These are phyloP conservation scores for Penicillium italicum DNA, from an alignment of 2,329 filamentous ascomycete species.

Conservation along the genomic window DNA sequence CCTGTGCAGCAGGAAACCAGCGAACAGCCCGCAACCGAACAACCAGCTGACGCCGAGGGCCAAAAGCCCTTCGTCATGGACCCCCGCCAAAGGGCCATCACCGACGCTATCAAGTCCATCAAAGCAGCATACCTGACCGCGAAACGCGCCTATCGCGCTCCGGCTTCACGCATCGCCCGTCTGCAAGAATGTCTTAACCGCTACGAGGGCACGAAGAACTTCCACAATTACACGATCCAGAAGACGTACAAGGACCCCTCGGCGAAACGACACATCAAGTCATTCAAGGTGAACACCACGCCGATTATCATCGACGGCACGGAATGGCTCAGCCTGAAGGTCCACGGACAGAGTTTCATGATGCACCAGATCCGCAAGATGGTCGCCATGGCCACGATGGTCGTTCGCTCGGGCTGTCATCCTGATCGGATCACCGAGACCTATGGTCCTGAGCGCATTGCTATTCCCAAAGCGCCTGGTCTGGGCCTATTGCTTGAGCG, in stretches of 20 bases:
- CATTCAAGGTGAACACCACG: constrained; percentile 71
- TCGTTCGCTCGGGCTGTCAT: constrained; percentile 79
- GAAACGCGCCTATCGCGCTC: constrained; percentile 81
- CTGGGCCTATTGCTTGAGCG: constrained; percentile 83
- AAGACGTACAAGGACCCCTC: constrained; percentile 79
- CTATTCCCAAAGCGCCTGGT: constrained; percentile 90
- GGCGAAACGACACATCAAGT: constrained; percentile 86
- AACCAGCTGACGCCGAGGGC: constrained; percentile 4
- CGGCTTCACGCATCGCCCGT: constrained; percentile 64
- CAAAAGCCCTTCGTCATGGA: constrained; percentile 22
- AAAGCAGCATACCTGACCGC: constrained; percentile 78
- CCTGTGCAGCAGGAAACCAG: constrained; percentile 6
- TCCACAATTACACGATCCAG: constrained; percentile 95
- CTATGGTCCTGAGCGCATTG: constrained; percentile 69
- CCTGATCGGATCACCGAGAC: constrained; percentile 67
- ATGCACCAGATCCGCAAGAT: constrained; percentile 99
- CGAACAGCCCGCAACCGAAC: constrained; percentile 2
- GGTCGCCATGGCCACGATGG: constrained; percentile 85
- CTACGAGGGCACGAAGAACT: constrained; percentile 85
- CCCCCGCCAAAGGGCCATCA: constrained; percentile 49
- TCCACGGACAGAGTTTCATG: constrained; percentile 99
- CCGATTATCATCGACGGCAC: constrained; percentile 86
- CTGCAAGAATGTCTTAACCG: constrained; percentile 70
- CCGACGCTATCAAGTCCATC: constrained; percentile 66
- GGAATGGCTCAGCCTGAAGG: constrained; percentile 92